phyloP scores from a whole-genome alignment of 139 green algal species.

The Chlorella vulgaris region DNA sequence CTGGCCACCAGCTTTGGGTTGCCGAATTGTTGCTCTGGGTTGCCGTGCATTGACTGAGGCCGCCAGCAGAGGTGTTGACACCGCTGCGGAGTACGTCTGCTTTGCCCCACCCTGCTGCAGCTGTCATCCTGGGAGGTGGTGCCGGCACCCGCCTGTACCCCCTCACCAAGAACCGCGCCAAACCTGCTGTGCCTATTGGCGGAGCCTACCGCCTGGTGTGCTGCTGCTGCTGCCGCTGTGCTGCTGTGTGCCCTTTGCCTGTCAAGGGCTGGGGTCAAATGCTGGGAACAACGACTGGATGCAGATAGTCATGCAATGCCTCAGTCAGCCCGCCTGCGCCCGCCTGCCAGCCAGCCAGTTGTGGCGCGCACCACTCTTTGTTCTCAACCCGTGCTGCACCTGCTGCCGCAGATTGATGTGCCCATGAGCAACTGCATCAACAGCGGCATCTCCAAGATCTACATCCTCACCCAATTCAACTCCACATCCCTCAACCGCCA shows the following conservation, averaged over 20 bases:
- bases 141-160: slow-evolving; percentile 92
- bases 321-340: too few relatives aligned
- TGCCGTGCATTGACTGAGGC: too few relatives aligned
- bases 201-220: slow-evolving; percentile 86
- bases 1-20: not conserved
- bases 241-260: not conserved
- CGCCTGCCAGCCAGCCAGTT: not conserved
- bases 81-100: too few relatives aligned
- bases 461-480: slow-evolving; percentile 98
- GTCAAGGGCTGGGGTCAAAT: not conserved
- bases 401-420: slow-evolving; percentile 99
- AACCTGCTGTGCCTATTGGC: slow-evolving; percentile 97
- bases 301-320: too few relatives aligned
- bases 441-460: slow-evolving; percentile 97
- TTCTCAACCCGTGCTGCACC: too few relatives aligned
- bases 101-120: too few relatives aligned
- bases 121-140: slow-evolving; percentile 92
- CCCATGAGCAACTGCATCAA: slow-evolving; percentile 99
- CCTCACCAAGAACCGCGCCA: slow-evolving; percentile 91
- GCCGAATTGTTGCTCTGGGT: too few relatives aligned
- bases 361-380: not conserved
- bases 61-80: too few relatives aligned
- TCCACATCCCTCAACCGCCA: slow-evolving; percentile 98
- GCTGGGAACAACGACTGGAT: not conserved
- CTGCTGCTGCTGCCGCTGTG: not conserved